Evolutionary conservation across 768 basidiomycete genomes (phyloP).

Genomic region (Mycena sanguinolenta): DNA sequence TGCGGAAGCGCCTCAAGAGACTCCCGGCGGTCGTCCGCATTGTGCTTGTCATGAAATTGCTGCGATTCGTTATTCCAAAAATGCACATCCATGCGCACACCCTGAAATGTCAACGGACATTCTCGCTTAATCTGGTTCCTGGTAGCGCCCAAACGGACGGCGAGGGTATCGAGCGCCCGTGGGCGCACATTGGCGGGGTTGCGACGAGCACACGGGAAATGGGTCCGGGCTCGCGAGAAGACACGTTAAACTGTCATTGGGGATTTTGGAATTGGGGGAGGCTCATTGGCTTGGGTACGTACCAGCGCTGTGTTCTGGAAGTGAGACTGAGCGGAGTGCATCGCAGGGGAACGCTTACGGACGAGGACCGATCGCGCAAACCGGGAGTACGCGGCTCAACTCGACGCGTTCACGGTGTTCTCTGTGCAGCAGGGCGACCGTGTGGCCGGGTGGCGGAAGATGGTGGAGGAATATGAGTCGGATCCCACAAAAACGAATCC

Average conservation of each 20-base stretch:
- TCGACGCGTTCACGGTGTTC: too few relatives aligned
- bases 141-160: conserved; percentile 35
- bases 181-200: conserved; percentile 50
- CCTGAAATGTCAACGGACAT: conserved; percentile 43
- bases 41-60: conserved; percentile 49
- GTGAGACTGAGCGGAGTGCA: too few relatives aligned
- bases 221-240: conserved; percentile 44
- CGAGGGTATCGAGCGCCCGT: conserved; percentile 50
- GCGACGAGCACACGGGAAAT: conserved; percentile 52
- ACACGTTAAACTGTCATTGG: conserved; percentile 54
- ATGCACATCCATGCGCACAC: conserved; percentile 53
- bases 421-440: too few relatives aligned
- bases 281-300: conserved; percentile 41
- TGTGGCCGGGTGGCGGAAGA: too few relatives aligned
- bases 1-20: conserved; percentile 21
- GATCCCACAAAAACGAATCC: too few relatives aligned
- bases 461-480: too few relatives aligned
- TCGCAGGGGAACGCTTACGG: too few relatives aligned
- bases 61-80: not conserved
- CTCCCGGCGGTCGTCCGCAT: conserved; percentile 24
- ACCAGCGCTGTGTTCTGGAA: too few relatives aligned
- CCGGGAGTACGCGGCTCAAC: too few relatives aligned
- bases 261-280: conserved; percentile 53
- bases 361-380: too few relatives aligned
- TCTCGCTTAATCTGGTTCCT: conserved; percentile 45